Percentiles rank a stretch among this genome's conserved stretches.
phyloP scores from a whole-genome alignment of 2,329 filamentous ascomycete species.

The Graphilbum fragrans region DNA sequence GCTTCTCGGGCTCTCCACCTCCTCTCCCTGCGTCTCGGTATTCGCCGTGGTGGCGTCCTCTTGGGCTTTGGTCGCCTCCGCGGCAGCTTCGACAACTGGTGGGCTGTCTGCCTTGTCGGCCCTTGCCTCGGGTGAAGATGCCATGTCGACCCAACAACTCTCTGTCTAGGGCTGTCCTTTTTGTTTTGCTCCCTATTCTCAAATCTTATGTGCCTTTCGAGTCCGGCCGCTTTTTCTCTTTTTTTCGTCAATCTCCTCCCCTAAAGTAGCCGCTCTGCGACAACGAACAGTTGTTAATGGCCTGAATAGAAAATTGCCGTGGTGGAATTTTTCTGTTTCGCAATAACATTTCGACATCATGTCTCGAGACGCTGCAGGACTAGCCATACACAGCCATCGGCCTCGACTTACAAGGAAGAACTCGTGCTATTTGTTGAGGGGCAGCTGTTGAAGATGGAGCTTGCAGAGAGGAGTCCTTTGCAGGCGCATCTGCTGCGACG shows the following conservation, averaged over 20 bases:
- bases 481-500: neutral
- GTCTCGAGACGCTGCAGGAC: too few species aligned
- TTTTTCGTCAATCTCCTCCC: neutral
- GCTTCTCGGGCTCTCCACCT: neutral
- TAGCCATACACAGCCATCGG: neutral
- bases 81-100: neutral
- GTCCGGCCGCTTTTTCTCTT: neutral
- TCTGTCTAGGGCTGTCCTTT: neutral
- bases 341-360: too few species aligned
- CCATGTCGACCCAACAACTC: neutral
- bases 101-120: neutral
- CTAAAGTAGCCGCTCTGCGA: neutral
- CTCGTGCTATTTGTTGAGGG: too few species aligned
- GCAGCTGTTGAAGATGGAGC: too few species aligned
- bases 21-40: neutral
- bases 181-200: neutral
- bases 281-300: neutral
- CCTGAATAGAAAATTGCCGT: too few species aligned
- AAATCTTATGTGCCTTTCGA: neutral
- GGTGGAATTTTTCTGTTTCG: too few species aligned
- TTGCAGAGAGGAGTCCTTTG: too few species aligned
- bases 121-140: neutral
- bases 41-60: neutral
- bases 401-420: neutral
- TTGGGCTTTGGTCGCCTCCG: neutral